These are phyloP conservation scores for Selaginella moellendorffii DNA, from an alignment of 75 land plant genomes.

Conservation along the genomic window DNA sequence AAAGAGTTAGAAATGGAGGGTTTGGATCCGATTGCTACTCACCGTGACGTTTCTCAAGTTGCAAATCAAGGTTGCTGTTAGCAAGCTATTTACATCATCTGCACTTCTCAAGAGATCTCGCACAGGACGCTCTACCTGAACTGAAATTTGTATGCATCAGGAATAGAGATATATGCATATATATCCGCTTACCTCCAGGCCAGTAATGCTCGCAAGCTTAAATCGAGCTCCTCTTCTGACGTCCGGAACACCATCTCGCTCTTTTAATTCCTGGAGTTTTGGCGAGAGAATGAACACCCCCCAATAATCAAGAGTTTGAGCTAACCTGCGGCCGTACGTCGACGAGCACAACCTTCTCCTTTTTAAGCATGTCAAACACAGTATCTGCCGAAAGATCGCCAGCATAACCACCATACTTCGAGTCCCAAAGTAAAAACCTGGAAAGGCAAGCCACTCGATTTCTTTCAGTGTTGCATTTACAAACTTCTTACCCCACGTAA, in stretches of 20 bases:
- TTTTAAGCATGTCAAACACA: slow-evolving; percentile 42
- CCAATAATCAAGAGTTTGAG: too few relatives aligned
- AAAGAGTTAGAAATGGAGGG: too few relatives aligned
- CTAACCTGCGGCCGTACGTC: slow-evolving; percentile 96
- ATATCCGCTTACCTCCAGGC: slow-evolving; percentile 34
- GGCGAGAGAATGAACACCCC: too few relatives aligned
- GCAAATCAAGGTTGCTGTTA: slow-evolving; percentile 49
- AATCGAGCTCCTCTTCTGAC: slow-evolving; percentile 55
- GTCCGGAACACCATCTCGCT: slow-evolving; percentile 84
- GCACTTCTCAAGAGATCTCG: slow-evolving; percentile 42
- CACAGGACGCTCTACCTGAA: slow-evolving; percentile 40
- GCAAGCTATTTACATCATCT: slow-evolving; percentile 45
- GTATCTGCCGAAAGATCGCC: slow-evolving; percentile 59
- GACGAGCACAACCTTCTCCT: slow-evolving; percentile 47
- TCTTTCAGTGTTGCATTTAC: neutral
- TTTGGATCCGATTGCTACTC: too few relatives aligned
- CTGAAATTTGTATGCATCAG: neutral
- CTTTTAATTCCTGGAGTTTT: slow-evolving; percentile 47
- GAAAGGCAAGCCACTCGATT: slow-evolving; percentile 16
- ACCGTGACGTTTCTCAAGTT: slow-evolving; percentile 68
- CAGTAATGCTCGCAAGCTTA: slow-evolving; percentile 46
- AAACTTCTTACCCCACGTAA: slow-evolving; percentile 42
- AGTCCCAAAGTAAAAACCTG: slow-evolving; percentile 49
- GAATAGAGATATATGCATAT: neutral
- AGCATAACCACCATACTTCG: slow-evolving; percentile 75